These are phyloP conservation scores for Escallonia herrerae DNA, from an alignment of 129 eudicot species.

Conservation along the genomic window DNA sequence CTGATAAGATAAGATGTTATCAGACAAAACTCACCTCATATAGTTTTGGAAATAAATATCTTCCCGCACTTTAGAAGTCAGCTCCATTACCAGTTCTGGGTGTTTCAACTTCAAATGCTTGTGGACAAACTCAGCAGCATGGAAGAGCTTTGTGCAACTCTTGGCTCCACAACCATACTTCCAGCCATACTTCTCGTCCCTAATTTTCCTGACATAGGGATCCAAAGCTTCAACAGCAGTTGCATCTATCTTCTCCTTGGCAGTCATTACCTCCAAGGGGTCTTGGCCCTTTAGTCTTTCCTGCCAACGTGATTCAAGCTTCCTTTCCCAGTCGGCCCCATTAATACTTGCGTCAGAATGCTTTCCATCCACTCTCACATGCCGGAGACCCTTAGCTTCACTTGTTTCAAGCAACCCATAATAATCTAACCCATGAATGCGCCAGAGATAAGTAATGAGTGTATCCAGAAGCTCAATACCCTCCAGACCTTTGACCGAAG, in stretches of 20 bases:
- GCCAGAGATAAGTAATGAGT: slow-evolving; percentile 87
- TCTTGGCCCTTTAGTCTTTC: slow-evolving; percentile 86
- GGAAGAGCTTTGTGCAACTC: slow-evolving; percentile 95
- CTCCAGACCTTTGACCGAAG: slow-evolving; percentile 85
- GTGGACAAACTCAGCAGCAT: slow-evolving; percentile 93
- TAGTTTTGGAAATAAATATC: slow-evolving; percentile 89
- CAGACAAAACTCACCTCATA: slow-evolving; percentile 57
- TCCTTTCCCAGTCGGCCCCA: slow-evolving; percentile 85
- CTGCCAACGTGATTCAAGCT: slow-evolving; percentile 78
- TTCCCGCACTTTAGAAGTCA: slow-evolving; percentile 87
- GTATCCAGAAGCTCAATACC: slow-evolving; percentile 94
- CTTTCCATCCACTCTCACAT: slow-evolving; percentile 70
- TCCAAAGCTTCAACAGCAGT: slow-evolving; percentile 87
- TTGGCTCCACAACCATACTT: slow-evolving; percentile 99
- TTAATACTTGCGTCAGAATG: slow-evolving; percentile 35
- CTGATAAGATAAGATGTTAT: not conserved
- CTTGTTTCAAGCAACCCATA: slow-evolving; percentile 70
- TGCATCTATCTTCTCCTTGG: slow-evolving; percentile 91
- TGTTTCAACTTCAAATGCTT: slow-evolving; percentile 95
- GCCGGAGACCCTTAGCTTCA: slow-evolving; percentile 86
- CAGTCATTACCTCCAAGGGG: slow-evolving; percentile 86
- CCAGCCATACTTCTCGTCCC: slow-evolving; percentile 99
- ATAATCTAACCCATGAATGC: slow-evolving; percentile 89
- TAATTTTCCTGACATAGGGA: slow-evolving; percentile 89
- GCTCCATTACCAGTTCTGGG: slow-evolving; percentile 71